Evolutionary conservation across 1,284 basidiomycete genomes (phyloP), one percentile per base, ranked within the genome.

Genomic region (Cutaneotrichosporon sp.): DNA sequence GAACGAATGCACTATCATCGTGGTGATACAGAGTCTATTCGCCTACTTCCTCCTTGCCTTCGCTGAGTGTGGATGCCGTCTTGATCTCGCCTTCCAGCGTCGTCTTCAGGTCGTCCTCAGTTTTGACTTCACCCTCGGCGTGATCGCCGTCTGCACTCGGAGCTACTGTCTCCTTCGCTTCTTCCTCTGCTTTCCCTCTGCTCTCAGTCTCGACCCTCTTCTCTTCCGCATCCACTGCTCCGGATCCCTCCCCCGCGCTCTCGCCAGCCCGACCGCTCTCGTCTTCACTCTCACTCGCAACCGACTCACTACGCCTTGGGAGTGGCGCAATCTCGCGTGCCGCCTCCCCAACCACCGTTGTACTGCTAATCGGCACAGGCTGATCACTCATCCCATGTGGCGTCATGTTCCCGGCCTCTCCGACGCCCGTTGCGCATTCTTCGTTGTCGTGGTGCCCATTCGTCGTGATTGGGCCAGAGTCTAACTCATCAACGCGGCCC

Each of bases 401-500:
- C 6, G 66, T 63, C 67, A 75, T 67, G 41, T 64, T 69, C 1
- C 73, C 72, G 10, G 33, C 38, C 46, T 60, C 59, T 22, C 59
- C 55, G 3, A 47, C 31, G 9, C 59, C 55, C 1, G 26, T 27
- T 1, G 48, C 20, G 14, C 39, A 27, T 8, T 41, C 46, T 14
- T 29, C 34, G n/a, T 39, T 50, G 26, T 32, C 52, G 19, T 51
- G 44, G 39, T 35, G 41, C 17, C 51, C 53, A 47, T 57, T 60
- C 22, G 61, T 25, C 7, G 51, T 43, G 20, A 74, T 52, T 4
- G 73, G 72, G 4, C 75, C 75, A 0, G 74, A 70, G 51, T 76
- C 75, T 33, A 76, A 64, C 56, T 76, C 75, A 57, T 76, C 75
- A 16, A 76, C 75, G 52, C 68, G 55, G 19, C 74, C 74, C 1